These are phyloP conservation scores for Sextonia rubra DNA, from an alignment of 164 flowering plant species.

Conservation along the genomic window DNA sequence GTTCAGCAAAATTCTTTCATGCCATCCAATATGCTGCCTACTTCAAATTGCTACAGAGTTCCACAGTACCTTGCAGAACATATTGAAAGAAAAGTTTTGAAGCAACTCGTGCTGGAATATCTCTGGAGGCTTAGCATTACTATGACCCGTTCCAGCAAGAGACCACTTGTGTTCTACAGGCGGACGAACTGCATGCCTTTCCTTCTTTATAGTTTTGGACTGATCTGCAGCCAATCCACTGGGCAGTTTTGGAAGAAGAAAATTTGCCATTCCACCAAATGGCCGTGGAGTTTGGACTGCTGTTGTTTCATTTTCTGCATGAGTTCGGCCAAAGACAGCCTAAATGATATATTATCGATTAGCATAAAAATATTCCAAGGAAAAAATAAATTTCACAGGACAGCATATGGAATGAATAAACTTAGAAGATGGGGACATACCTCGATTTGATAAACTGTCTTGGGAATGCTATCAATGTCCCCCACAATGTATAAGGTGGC, in stretches of 20 bases:
- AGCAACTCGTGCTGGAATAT: conserved; percentile 98
- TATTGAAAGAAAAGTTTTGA: conserved; percentile 88
- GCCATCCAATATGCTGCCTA: not conserved
- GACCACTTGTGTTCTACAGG: conserved; percentile 95
- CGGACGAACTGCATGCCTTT: conserved; percentile 89
- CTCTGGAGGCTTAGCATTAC: conserved; percentile 58
- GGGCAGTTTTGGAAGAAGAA: conserved; percentile 90
- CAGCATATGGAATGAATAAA: not conserved
- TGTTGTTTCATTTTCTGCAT: conserved; percentile 48
- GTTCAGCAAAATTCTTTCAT: not conserved
- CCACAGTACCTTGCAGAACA: conserved; percentile 92
- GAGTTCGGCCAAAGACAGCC: conserved; percentile 81
- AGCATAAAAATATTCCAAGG: conserved; percentile 2
- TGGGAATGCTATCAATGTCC: conserved; percentile 75
- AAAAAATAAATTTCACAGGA: not conserved
- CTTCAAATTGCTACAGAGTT: not conserved
- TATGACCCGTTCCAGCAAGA: conserved; percentile 53
- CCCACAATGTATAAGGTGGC: conserved; percentile 97
- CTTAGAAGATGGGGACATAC: conserved; percentile 32
- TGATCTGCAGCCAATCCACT: conserved; percentile 64
- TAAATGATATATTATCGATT: conserved; percentile 30
- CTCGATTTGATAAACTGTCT: conserved; percentile 76
- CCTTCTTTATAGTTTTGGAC: conserved; percentile 48
- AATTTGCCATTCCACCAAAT: conserved; percentile 92
- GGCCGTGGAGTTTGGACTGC: conserved; percentile 57